Evolutionary conservation across 805 yeast species (phyloP).

Genomic region (Suhomyces faveliae): DNA sequence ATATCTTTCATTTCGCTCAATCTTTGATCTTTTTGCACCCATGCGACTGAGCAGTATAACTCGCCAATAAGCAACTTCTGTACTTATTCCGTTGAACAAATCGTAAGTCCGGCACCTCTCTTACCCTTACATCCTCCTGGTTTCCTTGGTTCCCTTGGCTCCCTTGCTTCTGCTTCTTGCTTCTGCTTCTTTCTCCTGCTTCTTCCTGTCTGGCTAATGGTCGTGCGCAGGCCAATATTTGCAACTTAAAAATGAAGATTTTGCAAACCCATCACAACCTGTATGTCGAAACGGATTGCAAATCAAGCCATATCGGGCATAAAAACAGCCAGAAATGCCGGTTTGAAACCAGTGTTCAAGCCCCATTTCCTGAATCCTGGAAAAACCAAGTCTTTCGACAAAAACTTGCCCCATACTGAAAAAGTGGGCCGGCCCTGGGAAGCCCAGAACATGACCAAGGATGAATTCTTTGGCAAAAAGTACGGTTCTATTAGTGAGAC

Average conservation of each 20-base stretch:
- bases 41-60: too few relatives aligned
- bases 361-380: slow-evolving; percentile 10
- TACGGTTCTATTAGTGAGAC: slow-evolving; percentile 30
- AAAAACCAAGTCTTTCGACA: slow-evolving; percentile 20
- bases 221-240: not conserved
- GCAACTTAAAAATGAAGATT: not conserved
- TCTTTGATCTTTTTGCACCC: too few relatives aligned
- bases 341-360: slow-evolving; percentile 9
- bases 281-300: slow-evolving; percentile 1
- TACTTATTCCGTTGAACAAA: too few relatives aligned
- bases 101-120: too few relatives aligned
- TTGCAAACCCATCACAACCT: not conserved
- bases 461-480: slow-evolving; percentile 38
- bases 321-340: not conserved
- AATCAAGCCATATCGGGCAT: not conserved
- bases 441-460: slow-evolving; percentile 32
- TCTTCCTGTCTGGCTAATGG: not conserved
- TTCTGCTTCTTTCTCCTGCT: too few relatives aligned
- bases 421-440: slow-evolving; percentile 36
- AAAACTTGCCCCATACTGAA: slow-evolving; percentile 21
- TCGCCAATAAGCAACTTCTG: too few relatives aligned
- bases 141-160: too few relatives aligned
- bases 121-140: too few relatives aligned
- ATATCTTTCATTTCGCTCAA: too few relatives aligned
- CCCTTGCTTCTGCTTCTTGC: too few relatives aligned